These are phyloP conservation scores for Camellia lanceoleosa DNA, from an alignment of 148 eudicot species.

Conservation along the genomic window DNA sequence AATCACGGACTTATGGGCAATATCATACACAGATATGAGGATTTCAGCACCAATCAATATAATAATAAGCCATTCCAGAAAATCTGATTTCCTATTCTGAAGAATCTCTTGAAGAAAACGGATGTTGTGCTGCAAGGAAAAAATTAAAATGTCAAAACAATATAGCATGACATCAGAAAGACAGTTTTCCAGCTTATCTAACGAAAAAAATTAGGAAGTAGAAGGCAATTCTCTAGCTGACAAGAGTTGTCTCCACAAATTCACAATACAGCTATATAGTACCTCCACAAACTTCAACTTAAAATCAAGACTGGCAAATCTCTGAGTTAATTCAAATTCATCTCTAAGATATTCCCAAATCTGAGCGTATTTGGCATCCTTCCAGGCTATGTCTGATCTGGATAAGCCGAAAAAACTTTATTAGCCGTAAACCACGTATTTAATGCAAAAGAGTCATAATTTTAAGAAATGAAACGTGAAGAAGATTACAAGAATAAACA, in stretches of 20 bases:
- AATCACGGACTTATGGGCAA: constrained; percentile 63
- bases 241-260: not conserved
- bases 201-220: not conserved
- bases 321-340: constrained; percentile 92
- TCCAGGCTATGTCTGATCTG: constrained; percentile 99
- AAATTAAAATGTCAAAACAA: not conserved
- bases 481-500: not conserved
- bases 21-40: constrained; percentile 79
- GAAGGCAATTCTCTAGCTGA: not conserved
- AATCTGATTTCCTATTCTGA: constrained; percentile 93
- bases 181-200: not conserved
- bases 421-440: constrained; percentile 6
- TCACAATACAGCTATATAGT: constrained; percentile 7
- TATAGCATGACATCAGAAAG: not conserved
- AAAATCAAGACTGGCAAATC: constrained; percentile 97
- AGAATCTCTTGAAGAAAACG: constrained; percentile 91
- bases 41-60: constrained; percentile 81
- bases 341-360: constrained; percentile 97
- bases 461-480: constrained; percentile 1
- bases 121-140: constrained; percentile 72
- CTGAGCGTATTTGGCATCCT: constrained; percentile 96
- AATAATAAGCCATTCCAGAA: constrained; percentile 90
- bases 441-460: not conserved
- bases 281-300: constrained; percentile 98
- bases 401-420: constrained; percentile 13